A percentile compares a stretch with the other conserved stretches of the same genome.
phyloP scores from a whole-genome alignment of 495 filamentous ascomycete genomes.

The Penicillium coprophilum region DNA sequence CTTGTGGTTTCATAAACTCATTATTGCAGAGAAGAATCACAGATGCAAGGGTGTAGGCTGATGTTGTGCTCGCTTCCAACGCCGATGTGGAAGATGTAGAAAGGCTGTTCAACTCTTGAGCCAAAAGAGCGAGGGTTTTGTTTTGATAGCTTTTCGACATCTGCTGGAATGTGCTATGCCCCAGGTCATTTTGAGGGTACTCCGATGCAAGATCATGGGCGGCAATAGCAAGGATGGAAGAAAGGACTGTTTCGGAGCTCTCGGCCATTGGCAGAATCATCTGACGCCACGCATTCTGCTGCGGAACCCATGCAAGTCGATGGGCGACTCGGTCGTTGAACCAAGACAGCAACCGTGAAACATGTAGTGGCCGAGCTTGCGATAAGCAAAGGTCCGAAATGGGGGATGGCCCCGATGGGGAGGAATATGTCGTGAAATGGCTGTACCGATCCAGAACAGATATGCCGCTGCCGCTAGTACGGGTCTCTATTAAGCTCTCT shows the following conservation, averaged over 20 bases:
- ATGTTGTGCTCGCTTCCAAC: constrained; percentile 3
- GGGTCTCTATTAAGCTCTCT: background rate
- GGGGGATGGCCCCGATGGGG: background rate
- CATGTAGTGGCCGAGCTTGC: constrained; percentile 10
- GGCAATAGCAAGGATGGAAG: constrained; percentile 28
- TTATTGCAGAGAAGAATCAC: constrained; percentile 24
- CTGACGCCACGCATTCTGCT: constrained; percentile 27
- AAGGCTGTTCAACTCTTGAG: constrained; percentile 17
- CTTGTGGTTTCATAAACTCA: constrained; percentile 16
- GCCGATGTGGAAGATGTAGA: background rate
- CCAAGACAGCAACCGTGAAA: constrained; percentile 20
- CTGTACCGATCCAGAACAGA: background rate
- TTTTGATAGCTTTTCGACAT: constrained; percentile 20
- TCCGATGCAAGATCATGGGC: constrained; percentile 25
- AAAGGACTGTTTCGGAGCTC: constrained; percentile 26
- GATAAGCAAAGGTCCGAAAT: constrained; percentile 11
- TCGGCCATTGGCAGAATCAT: constrained; percentile 27
- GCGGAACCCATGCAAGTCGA: constrained; percentile 29
- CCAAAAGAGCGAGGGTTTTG: constrained; percentile 16
- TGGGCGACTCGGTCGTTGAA: constrained; percentile 25
- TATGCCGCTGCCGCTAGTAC: background rate
- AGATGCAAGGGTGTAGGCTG: constrained; percentile 15
- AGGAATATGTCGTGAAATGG: background rate
- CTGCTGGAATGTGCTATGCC: constrained; percentile 13
- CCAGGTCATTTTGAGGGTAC: constrained; percentile 15